Evolutionary conservation across 1,284 basidiomycete genomes (phyloP), one percentile per base, ranked within the genome.

Genomic region (Malassezia equina): DNA sequence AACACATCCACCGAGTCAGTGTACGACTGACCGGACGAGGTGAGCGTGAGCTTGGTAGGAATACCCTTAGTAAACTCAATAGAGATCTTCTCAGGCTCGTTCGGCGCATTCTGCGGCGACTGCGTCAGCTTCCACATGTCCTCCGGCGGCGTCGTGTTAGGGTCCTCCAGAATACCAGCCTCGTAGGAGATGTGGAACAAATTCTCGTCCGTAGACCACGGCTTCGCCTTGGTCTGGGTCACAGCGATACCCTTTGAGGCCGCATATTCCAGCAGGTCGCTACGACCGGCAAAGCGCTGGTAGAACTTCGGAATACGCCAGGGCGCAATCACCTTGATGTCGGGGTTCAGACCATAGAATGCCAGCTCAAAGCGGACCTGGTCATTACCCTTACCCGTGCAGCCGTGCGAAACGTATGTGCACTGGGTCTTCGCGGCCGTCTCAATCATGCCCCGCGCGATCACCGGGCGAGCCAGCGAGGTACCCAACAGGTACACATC

Each of bases 121-220:
- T 81, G 81, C 61, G 90, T 96, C 65, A 98, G 84, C 78, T 95
- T 96, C 93, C 94, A 99, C 93, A 99, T 99, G 80, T 98, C 93
- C n/a, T 78, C 77, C 27, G 93, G 93, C 53, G 94, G 93, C 8
- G 90, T 96, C 61, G 80, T 85, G 81, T 94, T 83, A 65, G 93
- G 93, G 76, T 98, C 88, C 77, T 99, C 94, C 62, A 98, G 84
- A 76, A 98, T 96, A 55, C 93, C 93, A 28, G 93, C 93, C 78
- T 99, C 93, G 79, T 96, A 98, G 21, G 91, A 98, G 77, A 96
- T 98, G 81, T 99, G 93, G 85, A 94, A 95, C 53, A 98, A 81
- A 79, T 98, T 98, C 79, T 96, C 94, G 77, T 73, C 71, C 13
- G 93, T 99, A 9, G 91, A 96, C 94, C 94, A 99, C 32, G 94